phyloP scores from a whole-genome alignment of 1,284 basidiomycete species.

The Phellopilus nigrolimitatus region DNA sequence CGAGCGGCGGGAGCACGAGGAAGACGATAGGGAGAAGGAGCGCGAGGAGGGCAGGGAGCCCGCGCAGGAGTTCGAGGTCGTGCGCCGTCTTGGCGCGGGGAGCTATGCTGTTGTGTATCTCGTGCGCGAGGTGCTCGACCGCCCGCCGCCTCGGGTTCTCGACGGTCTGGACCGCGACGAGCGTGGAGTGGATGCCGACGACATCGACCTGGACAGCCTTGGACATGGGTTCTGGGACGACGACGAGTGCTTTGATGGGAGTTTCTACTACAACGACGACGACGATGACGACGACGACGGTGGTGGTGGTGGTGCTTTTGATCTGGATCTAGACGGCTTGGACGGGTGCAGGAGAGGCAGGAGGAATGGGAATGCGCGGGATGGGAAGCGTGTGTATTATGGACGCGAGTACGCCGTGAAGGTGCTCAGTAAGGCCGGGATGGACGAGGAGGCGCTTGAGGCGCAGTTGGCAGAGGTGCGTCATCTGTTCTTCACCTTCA shows the following conservation, averaged over 20 bases:
- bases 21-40: conserved; percentile 29
- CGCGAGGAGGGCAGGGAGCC: too few species aligned
- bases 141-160: conserved; percentile 40
- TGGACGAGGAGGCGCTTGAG: conserved; percentile 79
- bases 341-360: conserved; percentile 2
- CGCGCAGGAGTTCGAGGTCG: conserved; percentile 73
- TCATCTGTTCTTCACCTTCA: conserved; percentile 4
- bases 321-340: conserved; percentile 20
- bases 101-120: conserved; percentile 94
- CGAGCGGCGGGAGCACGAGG: not conserved
- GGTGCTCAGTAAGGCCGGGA: conserved; percentile 90
- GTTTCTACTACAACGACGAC: conserved; percentile 28
- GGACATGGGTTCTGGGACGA: conserved; percentile 50
- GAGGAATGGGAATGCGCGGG: not conserved
- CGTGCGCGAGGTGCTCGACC: conserved; percentile 78
- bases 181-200: conserved; percentile 33
- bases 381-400: conserved; percentile 35
- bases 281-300: too few species aligned
- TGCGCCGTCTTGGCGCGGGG: conserved; percentile 80
- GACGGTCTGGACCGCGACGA: conserved; percentile 6
- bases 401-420: conserved; percentile 94
- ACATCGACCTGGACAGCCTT: conserved; percentile 51
- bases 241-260: conserved; percentile 33
- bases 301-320: too few species aligned
- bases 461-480: conserved; percentile 85